Percentiles rank a stretch among this genome's conserved stretches.
These are phyloP conservation scores for Ophiostoma pallidulum DNA, from an alignment of 2,329 filamentous ascomycete genomes.

Conservation along the genomic window DNA sequence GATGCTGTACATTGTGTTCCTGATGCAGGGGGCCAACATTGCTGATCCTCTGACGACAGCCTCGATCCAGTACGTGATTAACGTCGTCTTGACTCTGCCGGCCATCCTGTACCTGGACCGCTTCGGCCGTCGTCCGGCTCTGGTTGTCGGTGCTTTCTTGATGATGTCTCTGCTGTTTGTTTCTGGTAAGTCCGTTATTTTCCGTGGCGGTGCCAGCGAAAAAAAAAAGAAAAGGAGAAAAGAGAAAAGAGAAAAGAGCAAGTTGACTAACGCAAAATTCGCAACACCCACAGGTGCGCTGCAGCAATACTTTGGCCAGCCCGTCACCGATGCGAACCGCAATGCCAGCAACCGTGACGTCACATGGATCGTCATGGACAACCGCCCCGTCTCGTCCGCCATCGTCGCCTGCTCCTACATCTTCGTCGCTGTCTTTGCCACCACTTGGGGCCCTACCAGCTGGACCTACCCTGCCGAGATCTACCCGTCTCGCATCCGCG, in stretches of 20 bases:
- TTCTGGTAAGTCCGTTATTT: conserved; percentile 43
- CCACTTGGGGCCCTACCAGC: conserved; percentile 40
- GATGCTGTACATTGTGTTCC: conserved; percentile 50
- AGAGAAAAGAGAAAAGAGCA: too few relatives aligned
- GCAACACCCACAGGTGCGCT: conserved; percentile 34
- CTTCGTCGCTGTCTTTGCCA: conserved; percentile 60
- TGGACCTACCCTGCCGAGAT: conserved; percentile 42
- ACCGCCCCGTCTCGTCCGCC: conserved; percentile 46
- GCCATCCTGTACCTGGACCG: conserved; percentile 52
- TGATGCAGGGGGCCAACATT: conserved; percentile 50
- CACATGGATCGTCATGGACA: conserved; percentile 47
- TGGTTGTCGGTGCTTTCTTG: conserved; percentile 45
- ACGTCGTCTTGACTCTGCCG: conserved; percentile 49
- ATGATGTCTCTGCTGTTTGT: conserved; percentile 55
- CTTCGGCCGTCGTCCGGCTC: conserved; percentile 46
- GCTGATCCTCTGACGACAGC: conserved; percentile 48
- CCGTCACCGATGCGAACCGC: conserved; percentile 30
- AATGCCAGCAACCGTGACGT: conserved; percentile 36
- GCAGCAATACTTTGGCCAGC: conserved; percentile 49
- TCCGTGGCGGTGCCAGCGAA: too few relatives aligned
- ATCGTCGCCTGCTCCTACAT: conserved; percentile 64
- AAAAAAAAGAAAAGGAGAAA: too few relatives aligned
- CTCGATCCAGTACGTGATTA: conserved; percentile 56
- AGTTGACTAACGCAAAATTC: not conserved
- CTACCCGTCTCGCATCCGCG: conserved; percentile 32